Percentiles rank a stretch among this genome's conserved stretches.
Conservation (phyloP, 2,329 filamentous ascomycete species). For the Phoma sp. region DNA sequence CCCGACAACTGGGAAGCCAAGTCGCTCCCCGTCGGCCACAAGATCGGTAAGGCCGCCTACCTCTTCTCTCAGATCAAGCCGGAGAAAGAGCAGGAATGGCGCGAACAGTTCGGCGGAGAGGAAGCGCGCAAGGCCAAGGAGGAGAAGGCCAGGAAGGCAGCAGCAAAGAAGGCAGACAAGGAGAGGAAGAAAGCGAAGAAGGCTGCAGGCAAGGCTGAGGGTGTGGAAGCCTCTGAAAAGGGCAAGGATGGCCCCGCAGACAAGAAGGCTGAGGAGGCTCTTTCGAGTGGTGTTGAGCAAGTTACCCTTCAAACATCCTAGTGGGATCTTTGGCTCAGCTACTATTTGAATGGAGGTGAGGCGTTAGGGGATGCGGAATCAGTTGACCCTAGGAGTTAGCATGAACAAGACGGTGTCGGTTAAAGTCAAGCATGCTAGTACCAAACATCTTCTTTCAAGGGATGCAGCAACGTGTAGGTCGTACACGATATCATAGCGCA, state of each 20-base stretch:
- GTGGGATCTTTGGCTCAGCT: neutral
- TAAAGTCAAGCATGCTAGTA: no score
- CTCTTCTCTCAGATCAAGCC: constrained; percentile 84
- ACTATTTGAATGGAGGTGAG: no score
- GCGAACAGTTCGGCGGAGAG: constrained; percentile 72
- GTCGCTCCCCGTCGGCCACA: constrained; percentile 68
- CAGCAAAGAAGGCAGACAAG: constrained; percentile 67
- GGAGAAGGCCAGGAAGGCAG: constrained; percentile 67
- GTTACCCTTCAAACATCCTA: constrained; percentile 52
- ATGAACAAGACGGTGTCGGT: no score
- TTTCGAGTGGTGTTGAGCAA: constrained; percentile 53
- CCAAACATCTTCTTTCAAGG: no score
- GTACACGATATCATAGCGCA: no score
- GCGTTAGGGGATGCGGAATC: no score
- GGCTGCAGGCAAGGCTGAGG: constrained; percentile 69
- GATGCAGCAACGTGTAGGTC: no score
- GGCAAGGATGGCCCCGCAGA: constrained; percentile 58
- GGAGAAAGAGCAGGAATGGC: constrained; percentile 84
- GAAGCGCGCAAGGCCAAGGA: constrained; percentile 72
- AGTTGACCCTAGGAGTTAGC: no score
- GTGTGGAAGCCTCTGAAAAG: constrained; percentile 79
- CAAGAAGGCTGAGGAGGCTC: constrained; percentile 52
- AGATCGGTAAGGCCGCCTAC: constrained; percentile 79
- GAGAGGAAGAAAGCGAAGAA: constrained; percentile 66
- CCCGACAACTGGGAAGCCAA: constrained; percentile 54